phyloP scores from a whole-genome alignment of 2,329 filamentous ascomycete species.

The Chaetomium sp. region DNA sequence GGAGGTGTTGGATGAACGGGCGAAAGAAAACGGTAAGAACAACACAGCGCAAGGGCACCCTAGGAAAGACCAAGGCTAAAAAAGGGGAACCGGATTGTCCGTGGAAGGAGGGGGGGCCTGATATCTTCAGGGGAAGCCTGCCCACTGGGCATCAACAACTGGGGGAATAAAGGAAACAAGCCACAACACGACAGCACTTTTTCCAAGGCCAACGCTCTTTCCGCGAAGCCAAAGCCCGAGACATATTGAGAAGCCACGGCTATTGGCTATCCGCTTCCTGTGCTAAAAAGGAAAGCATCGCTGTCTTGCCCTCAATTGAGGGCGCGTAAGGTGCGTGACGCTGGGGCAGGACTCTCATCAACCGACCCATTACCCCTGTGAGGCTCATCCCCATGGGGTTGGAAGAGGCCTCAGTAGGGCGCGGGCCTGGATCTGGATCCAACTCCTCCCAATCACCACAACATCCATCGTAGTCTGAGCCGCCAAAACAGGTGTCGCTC shows the following conservation, averaged over 20 bases:
- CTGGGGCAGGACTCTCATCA: too few relatives aligned
- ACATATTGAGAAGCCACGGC: constrained; percentile 8
- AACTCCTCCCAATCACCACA: background rate
- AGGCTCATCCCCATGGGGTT: background rate
- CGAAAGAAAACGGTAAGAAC: background rate
- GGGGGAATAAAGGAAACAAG: background rate
- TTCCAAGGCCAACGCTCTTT: background rate
- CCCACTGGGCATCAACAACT: background rate
- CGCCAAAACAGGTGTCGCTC: background rate
- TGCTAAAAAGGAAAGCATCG: background rate
- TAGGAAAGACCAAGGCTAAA: background rate
- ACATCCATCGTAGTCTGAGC: background rate
- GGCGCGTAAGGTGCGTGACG: too few relatives aligned
- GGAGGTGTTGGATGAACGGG: background rate
- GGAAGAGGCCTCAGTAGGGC: background rate
- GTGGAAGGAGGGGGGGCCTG: background rate
- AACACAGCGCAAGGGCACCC: background rate
- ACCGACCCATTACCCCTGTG: too few relatives aligned
- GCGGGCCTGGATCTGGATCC: background rate
- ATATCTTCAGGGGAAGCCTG: background rate
- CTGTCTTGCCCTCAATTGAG: background rate
- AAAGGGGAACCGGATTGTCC: too few relatives aligned
- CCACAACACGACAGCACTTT: background rate
- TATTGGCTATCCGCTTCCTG: background rate
- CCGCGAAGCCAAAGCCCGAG: background rate